Evolutionary conservation across 495 filamentous ascomycete genomes (phyloP), one percentile per base, ranked within the genome.

Genomic region (Neurospora sp.): DNA sequence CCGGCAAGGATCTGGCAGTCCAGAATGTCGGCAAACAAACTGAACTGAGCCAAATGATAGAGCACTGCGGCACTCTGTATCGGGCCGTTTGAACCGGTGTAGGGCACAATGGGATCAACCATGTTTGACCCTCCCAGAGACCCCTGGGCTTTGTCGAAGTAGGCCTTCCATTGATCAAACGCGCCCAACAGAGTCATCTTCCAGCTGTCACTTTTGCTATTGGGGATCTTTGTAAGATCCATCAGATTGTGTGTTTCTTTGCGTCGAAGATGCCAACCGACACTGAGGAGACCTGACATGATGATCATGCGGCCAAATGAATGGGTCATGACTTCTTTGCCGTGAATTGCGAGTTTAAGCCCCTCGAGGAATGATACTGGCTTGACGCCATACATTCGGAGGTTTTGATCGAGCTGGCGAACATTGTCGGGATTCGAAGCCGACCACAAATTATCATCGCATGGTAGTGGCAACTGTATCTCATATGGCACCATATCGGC

Each of bases 401-500:
- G 85, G 77, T 89, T 93, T 12, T 91, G 89, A 77, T 99, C 95
- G 42, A 95, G 90, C 31, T 92, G 89, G 27, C 92, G 91, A 62
- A 98, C 94, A 72, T 92, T 94, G 16, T 92, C 89, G 42, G 92
- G 92, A 77, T 90, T 96, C 7, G 92, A 93, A 16, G 95, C 96
- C 8, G 92, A 92, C 96, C 96, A 99, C 20, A 98, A 83, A 10
- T 92, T 90, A 79, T 98, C 95, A 77, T 98, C 96, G 77, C 95
- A 98, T 20, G 96, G 96, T 2, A 99, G 85, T 1, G 95, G 93
- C n/a, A 98, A 84, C 18, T 93, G 90, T 79, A 99, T 92, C 82
- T 99, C 96, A 81, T 97, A 94, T 4, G 96, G 94, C 4, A 95
- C 94, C 94, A 98, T 97, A 69, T 95, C 94, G 3, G 94, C 94